These are phyloP conservation scores for Monilinia vaccinii-corymbosi DNA, from an alignment of 2,329 filamentous ascomycete genomes.

Conservation along the genomic window DNA sequence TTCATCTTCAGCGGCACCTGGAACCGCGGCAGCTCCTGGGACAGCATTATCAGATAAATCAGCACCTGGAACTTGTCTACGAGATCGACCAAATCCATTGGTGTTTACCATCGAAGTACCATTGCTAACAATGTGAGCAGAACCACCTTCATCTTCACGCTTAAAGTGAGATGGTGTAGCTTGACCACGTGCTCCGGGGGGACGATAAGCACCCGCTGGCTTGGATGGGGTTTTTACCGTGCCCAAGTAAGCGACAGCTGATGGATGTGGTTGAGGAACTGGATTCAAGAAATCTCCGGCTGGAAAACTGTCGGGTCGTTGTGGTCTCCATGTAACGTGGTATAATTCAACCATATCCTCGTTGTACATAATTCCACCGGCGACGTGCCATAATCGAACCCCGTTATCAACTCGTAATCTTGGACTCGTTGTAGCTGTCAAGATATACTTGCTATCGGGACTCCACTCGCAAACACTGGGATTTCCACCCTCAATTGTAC, in stretches of 20 bases:
- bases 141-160: slow-evolving; percentile 92
- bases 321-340: slow-evolving; percentile 79
- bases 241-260: slow-evolving; percentile 71
- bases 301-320: slow-evolving; percentile 48
- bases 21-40: slow-evolving; percentile 57
- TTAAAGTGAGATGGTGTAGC: slow-evolving; percentile 90
- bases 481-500: slow-evolving; percentile 91
- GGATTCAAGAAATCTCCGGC: slow-evolving; percentile 63
- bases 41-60: slow-evolving; percentile 59
- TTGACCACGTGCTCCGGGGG: slow-evolving; percentile 83
- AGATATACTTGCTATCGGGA: slow-evolving; percentile 86
- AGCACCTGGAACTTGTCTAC: slow-evolving; percentile 79
- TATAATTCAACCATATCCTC: slow-evolving; percentile 94
- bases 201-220: slow-evolving; percentile 92
- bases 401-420: slow-evolving; percentile 95
- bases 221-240: slow-evolving; percentile 92
- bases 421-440: slow-evolving; percentile 96
- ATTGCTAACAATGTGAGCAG: slow-evolving; percentile 73
- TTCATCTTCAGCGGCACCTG: slow-evolving; percentile 53
- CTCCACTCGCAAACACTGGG: slow-evolving; percentile 97
- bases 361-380: slow-evolving; percentile 84
- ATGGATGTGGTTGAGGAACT: slow-evolving; percentile 70
- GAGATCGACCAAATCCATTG: slow-evolving; percentile 69
- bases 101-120: slow-evolving; percentile 54
- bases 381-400: slow-evolving; percentile 88